These are phyloP conservation scores for Aquilaria sinensis DNA, from an alignment of 345 rosid genomes.

Conservation along the genomic window DNA sequence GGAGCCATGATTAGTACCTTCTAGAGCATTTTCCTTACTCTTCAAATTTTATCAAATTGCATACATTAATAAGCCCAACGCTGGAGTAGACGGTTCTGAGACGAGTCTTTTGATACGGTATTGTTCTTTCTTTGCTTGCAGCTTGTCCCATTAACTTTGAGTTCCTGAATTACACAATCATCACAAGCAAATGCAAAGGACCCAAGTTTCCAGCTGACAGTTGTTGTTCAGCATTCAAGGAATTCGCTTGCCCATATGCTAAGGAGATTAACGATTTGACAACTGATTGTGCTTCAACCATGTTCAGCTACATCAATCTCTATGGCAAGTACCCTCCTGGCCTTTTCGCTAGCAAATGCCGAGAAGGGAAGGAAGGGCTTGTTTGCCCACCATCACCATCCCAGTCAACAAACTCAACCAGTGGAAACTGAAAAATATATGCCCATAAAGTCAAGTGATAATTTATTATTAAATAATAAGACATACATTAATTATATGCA, in stretches of 20 bases:
- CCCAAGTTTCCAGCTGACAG: slow-evolving; percentile 36
- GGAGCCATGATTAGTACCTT: no score
- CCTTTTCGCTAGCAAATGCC: slow-evolving; percentile 48
- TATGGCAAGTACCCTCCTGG: slow-evolving; percentile 63
- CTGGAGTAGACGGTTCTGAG: no score
- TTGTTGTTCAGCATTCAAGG: slow-evolving; percentile 48
- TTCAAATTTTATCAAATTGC: no score
- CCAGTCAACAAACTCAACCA: slow-evolving; percentile 8
- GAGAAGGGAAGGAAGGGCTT: slow-evolving; percentile 51
- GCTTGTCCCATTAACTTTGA: slow-evolving; percentile 63
- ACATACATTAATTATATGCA: no score
- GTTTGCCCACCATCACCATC: slow-evolving; percentile 38
- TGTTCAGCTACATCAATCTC: slow-evolving; percentile 66
- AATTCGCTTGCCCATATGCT: slow-evolving; percentile 56
- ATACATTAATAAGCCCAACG: no score
- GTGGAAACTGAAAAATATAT: slow-evolving; percentile 6
- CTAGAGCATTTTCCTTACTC: no score
- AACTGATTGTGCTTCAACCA: slow-evolving; percentile 41
- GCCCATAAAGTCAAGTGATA: no score
- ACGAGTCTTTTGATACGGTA: neutral
- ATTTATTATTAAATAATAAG: no score
- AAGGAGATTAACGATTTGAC: slow-evolving; percentile 37
- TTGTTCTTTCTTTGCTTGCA: slow-evolving; percentile 18
- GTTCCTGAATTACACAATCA: slow-evolving; percentile 46
- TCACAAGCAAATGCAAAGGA: slow-evolving; percentile 51